Conservation (phyloP, 2,329 filamentous ascomycete genomes). For the Parastagonospora nodorum region DNA sequence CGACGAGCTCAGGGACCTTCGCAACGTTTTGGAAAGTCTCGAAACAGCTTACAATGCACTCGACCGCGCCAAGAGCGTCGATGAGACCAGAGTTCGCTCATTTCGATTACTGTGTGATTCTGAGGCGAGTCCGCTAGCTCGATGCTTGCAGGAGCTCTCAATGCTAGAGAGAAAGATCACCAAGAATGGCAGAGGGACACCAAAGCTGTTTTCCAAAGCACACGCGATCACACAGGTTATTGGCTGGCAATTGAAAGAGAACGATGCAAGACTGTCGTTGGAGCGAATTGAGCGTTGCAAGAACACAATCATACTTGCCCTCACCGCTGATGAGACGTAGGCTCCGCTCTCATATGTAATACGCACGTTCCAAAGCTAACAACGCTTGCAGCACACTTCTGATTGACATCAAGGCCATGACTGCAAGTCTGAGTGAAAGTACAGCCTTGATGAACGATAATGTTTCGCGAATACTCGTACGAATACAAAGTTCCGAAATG, state of each 20-base stretch:
- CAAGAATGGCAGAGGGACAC: neutral
- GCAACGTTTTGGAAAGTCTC: slow-evolving; percentile 3
- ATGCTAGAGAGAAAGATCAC: neutral
- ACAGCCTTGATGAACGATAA: no score
- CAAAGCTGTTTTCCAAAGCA: neutral
- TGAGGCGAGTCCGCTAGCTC: no score
- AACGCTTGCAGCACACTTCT: no score
- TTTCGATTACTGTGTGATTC: no score
- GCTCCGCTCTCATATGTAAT: neutral
- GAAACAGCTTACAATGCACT: neutral
- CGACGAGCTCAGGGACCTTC: slow-evolving; percentile 4
- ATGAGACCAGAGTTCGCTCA: no score
- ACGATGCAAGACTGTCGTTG: slow-evolving; percentile 1
- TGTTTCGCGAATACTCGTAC: no score
- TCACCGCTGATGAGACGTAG: slow-evolving; percentile 1
- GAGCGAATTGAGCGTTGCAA: slow-evolving; percentile 3
- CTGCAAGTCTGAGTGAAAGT: no score
- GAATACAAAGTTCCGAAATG: no score
- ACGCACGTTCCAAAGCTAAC: neutral
- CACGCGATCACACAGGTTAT: slow-evolving; percentile 1
- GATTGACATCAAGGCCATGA: no score
- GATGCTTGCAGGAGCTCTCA: neutral
- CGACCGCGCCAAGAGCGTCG: neutral
- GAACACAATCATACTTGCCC: neutral
- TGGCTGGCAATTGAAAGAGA: slow-evolving; percentile 5